Conservation (phyloP, 2,329 filamentous ascomycete species). For the Ophiocordyceps camponoti-leonardi region DNA sequence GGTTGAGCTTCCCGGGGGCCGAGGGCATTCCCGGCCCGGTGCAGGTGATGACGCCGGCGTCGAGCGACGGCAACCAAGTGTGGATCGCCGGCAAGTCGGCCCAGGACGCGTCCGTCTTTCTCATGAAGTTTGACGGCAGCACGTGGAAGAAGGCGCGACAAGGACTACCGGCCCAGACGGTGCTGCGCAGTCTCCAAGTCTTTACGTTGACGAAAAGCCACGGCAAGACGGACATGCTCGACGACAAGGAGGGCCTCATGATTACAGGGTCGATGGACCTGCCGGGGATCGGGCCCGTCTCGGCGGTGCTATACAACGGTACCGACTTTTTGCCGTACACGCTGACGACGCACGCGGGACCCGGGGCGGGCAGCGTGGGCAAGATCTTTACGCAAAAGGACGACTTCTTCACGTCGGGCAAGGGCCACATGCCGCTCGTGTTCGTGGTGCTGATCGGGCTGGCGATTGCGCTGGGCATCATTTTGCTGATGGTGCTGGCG, state of each 20-base stretch:
- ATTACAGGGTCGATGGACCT: slow-evolving; percentile 72
- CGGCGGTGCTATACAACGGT: slow-evolving; percentile 78
- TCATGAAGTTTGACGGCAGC: slow-evolving; percentile 67
- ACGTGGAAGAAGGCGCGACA: slow-evolving; percentile 51
- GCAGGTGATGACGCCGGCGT: slow-evolving; percentile 58
- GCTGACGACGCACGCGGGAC: slow-evolving; percentile 52
- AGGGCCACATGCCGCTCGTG: slow-evolving; percentile 47
- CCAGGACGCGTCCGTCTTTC: slow-evolving; percentile 50
- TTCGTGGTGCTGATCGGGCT: slow-evolving; percentile 69
- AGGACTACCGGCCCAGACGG: slow-evolving; percentile 45
- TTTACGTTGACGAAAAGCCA: slow-evolving; percentile 57
- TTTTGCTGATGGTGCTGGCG: slow-evolving; percentile 59
- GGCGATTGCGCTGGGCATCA: slow-evolving; percentile 59
- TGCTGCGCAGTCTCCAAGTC: slow-evolving; percentile 66
- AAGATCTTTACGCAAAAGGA: slow-evolving; percentile 70
- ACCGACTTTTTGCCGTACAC: slow-evolving; percentile 62
- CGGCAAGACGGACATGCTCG: slow-evolving; percentile 43
- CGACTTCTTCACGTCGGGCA: slow-evolving; percentile 50
- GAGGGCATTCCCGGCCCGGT: slow-evolving; percentile 63
- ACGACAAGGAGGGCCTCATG: slow-evolving; percentile 54
- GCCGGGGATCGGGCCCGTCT: slow-evolving; percentile 60
- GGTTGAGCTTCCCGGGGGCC: slow-evolving; percentile 45
- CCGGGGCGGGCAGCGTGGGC: slow-evolving; percentile 55
- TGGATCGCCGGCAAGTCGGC: slow-evolving; percentile 62
- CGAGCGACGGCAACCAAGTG: slow-evolving; percentile 50